Base-by-base conservation (phyloP, 106 monocot species). In the Chionographis japonica region DNA sequence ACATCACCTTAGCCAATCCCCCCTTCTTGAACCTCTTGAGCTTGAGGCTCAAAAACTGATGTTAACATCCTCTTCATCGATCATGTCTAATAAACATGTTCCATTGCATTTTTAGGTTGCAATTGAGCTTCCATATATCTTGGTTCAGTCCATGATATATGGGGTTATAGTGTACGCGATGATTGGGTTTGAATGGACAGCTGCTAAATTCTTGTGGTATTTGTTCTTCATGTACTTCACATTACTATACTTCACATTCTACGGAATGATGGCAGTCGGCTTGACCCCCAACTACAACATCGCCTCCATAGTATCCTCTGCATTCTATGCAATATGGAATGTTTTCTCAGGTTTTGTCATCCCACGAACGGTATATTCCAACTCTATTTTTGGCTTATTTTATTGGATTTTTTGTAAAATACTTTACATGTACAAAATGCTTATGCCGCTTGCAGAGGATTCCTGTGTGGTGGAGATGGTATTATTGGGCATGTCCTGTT, bases 401-500 rank as follows among this genome's bases (percentile, higher is more conserved):
- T 60, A 19, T 61, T 8, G 8, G n/a, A 9, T 16, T 37, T 18
- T 36, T 8, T 16, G 7, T 50, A 9, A 27, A 17, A 49, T 27
- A 60, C 6, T 46, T 58, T 10, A 40, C 17, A 39, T 14, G 43
- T 46, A 6, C 5, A 46, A 46, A 10, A 46, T 46, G 46, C 35
- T 57, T n/a, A 37, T 15, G 6, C 43, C 18, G 12, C 14, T 58
- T 61, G 20, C 86, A 87, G 86, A 79, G 65, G 60, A 70, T 87
- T 35, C 83, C 83, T 59, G 65, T 77, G 8, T 87, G 86, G 86
- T 86, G 86, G 86, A 86, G 82, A 66, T 86, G 86, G 86, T 88
- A 88, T 19, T 77, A 51, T 4, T 88, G 80, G 77, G 52, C 60
- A 52, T 84, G 84, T 59, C 88, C 88, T 0, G 78, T 83, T 4